These are phyloP conservation scores for Gremmenia infestans DNA, from an alignment of 2,329 filamentous ascomycete genomes.

Conservation along the genomic window DNA sequence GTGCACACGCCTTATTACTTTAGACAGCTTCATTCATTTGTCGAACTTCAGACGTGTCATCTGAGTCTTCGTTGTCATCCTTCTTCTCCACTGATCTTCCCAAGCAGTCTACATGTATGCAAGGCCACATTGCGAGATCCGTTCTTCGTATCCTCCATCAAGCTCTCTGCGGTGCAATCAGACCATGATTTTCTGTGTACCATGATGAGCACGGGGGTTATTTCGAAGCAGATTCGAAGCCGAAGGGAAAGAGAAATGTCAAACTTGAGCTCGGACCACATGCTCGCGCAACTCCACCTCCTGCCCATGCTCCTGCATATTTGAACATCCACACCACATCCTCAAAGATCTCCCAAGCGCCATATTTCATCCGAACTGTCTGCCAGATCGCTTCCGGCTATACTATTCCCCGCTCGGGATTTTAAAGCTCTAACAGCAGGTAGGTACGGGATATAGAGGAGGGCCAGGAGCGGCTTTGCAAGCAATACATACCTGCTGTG, in stretches of 20 bases:
- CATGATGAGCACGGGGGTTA: conserved; percentile 1
- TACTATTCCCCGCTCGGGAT: conserved; percentile 1
- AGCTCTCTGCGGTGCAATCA: neutral
- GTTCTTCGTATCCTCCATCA: neutral
- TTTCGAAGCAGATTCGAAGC: conserved; percentile 11
- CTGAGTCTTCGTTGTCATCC: neutral
- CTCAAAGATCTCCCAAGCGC: conserved; percentile 9
- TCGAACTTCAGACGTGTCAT: conserved; percentile 1
- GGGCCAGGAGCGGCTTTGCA: neutral
- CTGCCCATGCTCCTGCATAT: too few relatives aligned
- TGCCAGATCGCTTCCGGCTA: conserved; percentile 6
- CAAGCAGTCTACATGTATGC: neutral
- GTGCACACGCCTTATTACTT: neutral
- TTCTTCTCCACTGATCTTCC: neutral
- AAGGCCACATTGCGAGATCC: too few relatives aligned
- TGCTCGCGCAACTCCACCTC: conserved; percentile 6
- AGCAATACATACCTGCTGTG: neutral
- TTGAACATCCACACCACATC: too few relatives aligned
- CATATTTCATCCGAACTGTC: conserved; percentile 8
- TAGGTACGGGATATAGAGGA: neutral
- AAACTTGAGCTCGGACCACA: conserved; percentile 8
- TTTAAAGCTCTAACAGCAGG: neutral
- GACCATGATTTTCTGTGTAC: neutral
- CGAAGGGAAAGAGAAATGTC: neutral
- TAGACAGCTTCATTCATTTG: neutral